Conservation (phyloP, 441 rosid genomes). For the Kokia cookei region DNA sequence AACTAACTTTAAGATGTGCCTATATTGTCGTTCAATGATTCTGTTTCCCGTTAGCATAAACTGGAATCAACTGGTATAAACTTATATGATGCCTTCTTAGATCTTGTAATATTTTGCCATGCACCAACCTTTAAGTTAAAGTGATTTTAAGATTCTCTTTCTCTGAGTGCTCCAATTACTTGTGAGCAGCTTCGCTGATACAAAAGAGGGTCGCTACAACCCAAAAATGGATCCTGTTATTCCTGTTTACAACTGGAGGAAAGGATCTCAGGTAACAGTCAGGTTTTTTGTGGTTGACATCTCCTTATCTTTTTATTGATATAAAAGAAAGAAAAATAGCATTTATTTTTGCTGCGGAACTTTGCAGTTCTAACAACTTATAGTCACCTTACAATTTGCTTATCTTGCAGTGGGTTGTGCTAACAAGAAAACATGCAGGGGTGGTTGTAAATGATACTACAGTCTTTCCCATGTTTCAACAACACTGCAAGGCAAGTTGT, state of each 20-base stretch:
- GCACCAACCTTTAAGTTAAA: not conserved
- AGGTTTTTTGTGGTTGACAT: conserved; percentile 2
- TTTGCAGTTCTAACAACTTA: not conserved
- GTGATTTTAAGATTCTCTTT: not conserved
- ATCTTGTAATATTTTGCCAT: not conserved
- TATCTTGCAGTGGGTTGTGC: conserved; percentile 77
- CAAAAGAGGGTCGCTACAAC: conserved; percentile 94
- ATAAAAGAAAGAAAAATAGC: not conserved
- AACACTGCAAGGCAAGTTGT: conserved; percentile 80
- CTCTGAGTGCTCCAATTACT: conserved; percentile 1
- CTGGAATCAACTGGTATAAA: not conserved
- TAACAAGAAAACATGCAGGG: conserved; percentile 84
- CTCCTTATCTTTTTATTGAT: not conserved
- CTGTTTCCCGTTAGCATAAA: not conserved
- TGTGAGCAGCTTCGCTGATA: conserved; percentile 83
- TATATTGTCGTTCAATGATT: not conserved
- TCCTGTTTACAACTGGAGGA: conserved; percentile 91
- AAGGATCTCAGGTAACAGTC: conserved; percentile 87
- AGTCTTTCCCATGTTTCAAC: conserved; percentile 82
- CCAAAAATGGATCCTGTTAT: conserved; percentile 79
- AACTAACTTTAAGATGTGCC: not conserved
- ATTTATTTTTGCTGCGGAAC: not conserved
- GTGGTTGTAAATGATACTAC: conserved; percentile 73
- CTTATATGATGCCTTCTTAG: not conserved
- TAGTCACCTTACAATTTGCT: conserved; percentile 11